Evolutionary conservation across 805 yeast species (phyloP).

Genomic region (Millerozyma miso): DNA sequence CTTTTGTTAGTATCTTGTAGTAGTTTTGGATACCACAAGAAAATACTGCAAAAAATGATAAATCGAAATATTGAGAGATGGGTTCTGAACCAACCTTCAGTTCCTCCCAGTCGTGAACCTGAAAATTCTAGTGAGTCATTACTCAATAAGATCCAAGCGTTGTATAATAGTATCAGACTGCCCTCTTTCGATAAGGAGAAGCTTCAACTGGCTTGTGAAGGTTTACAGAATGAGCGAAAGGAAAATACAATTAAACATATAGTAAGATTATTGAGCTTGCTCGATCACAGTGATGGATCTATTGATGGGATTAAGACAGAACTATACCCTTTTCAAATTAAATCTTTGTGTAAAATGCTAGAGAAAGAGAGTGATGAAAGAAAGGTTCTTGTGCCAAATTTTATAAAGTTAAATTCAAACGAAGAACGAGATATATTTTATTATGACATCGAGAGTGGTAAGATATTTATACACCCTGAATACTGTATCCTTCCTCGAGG

Average conservation of each 20-base stretch:
- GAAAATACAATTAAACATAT: background rate
- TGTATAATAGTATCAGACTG: conserved; percentile 33
- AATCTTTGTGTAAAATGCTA: conserved; percentile 58
- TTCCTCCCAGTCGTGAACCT: background rate
- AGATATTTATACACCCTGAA: conserved; percentile 35
- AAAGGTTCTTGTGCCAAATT: conserved; percentile 32
- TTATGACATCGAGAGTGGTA: conserved; percentile 30
- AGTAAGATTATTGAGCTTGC: background rate
- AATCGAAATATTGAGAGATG: conserved; percentile 34
- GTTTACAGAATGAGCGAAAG: conserved; percentile 11
- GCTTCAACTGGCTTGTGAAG: background rate
- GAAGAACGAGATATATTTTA: conserved; percentile 18
- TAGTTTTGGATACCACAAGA: background rate
- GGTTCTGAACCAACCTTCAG: conserved; percentile 13
- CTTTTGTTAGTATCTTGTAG: conserved; percentile 4
- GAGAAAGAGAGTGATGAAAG: conserved; percentile 42
- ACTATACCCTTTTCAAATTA: conserved; percentile 56
- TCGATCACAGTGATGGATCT: conserved; percentile 1
- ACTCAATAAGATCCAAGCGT: conserved; percentile 17
- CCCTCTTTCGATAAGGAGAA: conserved; percentile 10
- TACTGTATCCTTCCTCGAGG: conserved; percentile 49
- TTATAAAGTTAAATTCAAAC: conserved; percentile 21
- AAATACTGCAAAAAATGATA: background rate
- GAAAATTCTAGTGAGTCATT: conserved; percentile 9
- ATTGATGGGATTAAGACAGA: conserved; percentile 43